phyloP scores from a whole-genome alignment of 768 basidiomycete species.

The Kondoa malvinella region DNA sequence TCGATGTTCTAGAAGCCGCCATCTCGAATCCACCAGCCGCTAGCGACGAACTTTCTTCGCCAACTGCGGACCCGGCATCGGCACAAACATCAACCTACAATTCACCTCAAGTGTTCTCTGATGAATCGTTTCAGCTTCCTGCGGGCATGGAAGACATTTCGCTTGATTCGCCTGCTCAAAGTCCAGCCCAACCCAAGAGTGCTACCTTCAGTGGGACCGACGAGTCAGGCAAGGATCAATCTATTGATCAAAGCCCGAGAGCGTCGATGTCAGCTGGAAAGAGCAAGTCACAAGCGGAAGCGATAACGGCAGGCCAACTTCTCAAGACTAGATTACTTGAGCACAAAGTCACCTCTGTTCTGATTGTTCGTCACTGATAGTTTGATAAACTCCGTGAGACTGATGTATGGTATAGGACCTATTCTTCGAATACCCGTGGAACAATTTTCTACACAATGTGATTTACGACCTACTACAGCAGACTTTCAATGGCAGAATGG shows the following conservation, averaged over 20 bases:
- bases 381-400: neutral
- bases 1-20: conserved; percentile 74
- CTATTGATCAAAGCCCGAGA: neutral
- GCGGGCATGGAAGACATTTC: conserved; percentile 29
- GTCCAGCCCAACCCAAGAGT: neutral
- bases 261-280: neutral
- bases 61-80: neutral
- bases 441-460: conserved; percentile 91
- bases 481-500: conserved; percentile 71
- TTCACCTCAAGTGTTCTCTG: neutral
- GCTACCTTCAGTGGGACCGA: neutral
- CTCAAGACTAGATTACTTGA: conserved; percentile 66
- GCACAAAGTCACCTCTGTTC: conserved; percentile 50
- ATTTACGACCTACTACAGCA: conserved; percentile 94
- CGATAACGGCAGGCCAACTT: conserved; percentile 2
- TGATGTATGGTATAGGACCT: conserved; percentile 47
- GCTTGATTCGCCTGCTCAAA: conserved; percentile 44
- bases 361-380: conserved; percentile 45
- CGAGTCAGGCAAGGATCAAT: neutral
- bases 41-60: neutral
- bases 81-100: neutral
- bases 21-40: conserved; percentile 36
- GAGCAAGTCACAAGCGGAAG: neutral
- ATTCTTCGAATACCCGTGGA: conserved; percentile 92
- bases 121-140: neutral